A percentile compares a stretch with the other conserved stretches of the same genome.
These are phyloP conservation scores for Lanmaoa rubissima DNA, from an alignment of 768 basidiomycete species.

Conservation along the genomic window DNA sequence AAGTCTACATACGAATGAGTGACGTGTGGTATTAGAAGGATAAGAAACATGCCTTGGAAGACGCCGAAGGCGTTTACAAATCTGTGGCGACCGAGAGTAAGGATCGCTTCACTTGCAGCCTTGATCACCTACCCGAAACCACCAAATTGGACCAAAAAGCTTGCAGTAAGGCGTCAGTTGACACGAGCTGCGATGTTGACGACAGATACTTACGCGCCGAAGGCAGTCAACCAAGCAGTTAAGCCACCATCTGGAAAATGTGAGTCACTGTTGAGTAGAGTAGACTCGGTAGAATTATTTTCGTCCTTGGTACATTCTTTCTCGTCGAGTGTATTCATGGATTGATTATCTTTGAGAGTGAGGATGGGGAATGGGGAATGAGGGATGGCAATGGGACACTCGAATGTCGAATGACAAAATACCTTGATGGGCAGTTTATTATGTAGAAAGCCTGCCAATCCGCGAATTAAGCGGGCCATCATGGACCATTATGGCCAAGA, in stretches of 20 bases:
- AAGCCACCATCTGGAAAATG: constrained; percentile 25
- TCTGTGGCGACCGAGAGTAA: constrained; percentile 14
- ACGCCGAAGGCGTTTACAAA: constrained; percentile 39
- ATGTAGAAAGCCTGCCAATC: not conserved
- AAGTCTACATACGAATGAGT: constrained; percentile 31
- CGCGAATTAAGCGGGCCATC: too few relatives aligned
- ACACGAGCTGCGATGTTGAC: not conserved
- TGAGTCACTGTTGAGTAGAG: not conserved
- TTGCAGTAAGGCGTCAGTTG: constrained; percentile 11
- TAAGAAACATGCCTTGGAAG: constrained; percentile 34
- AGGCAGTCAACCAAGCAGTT: constrained; percentile 24
- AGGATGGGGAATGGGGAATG: not conserved
- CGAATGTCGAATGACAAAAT: not conserved
- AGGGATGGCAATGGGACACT: not conserved
- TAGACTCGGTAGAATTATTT: not conserved
- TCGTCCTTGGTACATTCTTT: not conserved
- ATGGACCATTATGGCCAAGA: too few relatives aligned
- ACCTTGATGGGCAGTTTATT: not conserved
- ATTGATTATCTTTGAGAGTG: not conserved
- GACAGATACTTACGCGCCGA: constrained; percentile 22
- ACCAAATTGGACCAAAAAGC: constrained; percentile 37
- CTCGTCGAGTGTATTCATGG: constrained; percentile 7
- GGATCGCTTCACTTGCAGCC: not conserved
- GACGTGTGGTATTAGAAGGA: not conserved
- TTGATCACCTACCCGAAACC: constrained; percentile 33